A percentile compares a stretch with the other conserved stretches of the same genome.
Evolutionary conservation across 2,329 filamentous ascomycete species (phyloP).

Genomic region (Pyricularia grisea): DNA sequence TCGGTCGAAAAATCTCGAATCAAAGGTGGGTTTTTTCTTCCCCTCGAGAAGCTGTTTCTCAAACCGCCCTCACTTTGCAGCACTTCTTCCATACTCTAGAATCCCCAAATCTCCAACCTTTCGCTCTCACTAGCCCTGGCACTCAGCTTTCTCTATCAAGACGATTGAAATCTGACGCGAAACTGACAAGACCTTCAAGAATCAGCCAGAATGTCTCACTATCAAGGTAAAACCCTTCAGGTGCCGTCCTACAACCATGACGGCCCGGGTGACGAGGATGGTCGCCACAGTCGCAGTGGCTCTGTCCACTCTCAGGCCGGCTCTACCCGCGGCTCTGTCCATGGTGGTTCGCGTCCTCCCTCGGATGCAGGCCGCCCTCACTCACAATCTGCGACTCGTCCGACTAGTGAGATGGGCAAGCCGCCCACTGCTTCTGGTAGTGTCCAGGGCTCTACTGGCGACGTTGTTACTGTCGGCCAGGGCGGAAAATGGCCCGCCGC

Average conservation of each 20-base stretch:
- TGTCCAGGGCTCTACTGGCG: background rate
- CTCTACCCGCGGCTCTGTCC: background rate
- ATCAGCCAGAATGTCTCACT: background rate
- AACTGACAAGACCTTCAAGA: background rate
- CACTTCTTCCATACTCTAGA: background rate
- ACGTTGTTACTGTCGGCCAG: background rate
- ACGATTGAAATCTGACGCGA: too few relatives aligned
- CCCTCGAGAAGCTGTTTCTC: background rate
- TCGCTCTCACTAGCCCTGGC: background rate
- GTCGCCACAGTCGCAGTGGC: background rate
- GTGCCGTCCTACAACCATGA: constrained; percentile 5
- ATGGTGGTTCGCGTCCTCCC: background rate
- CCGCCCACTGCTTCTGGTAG: background rate
- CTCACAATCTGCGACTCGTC: background rate
- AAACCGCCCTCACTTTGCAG: background rate
- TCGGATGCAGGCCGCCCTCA: background rate
- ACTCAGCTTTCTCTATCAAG: background rate
- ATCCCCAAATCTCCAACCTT: background rate
- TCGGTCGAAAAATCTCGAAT: background rate
- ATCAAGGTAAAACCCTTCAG: background rate
- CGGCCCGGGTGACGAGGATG: constrained; percentile 2
- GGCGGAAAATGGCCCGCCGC: constrained; percentile 4
- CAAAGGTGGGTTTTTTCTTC: background rate
- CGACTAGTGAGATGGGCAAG: constrained; percentile 4
- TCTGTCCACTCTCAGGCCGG: background rate